A percentile compares a stretch with the other conserved stretches of the same genome.
These are phyloP conservation scores for Acacia concinna DNA, from an alignment of 331 rosid species.

Conservation along the genomic window DNA sequence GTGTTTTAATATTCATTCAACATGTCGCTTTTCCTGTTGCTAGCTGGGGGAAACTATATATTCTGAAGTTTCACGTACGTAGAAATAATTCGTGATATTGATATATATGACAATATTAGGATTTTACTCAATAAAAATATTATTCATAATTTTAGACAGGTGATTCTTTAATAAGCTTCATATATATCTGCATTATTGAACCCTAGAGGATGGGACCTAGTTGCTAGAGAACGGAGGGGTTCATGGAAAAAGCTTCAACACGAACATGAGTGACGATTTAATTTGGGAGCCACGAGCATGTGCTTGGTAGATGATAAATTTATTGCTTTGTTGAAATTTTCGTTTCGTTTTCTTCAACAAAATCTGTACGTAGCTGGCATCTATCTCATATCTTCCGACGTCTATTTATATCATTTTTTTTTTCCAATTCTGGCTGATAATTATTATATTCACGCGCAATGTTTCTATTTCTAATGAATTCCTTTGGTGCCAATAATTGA, in stretches of 20 bases:
- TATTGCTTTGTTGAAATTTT: background rate
- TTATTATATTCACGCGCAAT: background rate
- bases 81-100: background rate
- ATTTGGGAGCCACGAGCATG: slow-evolving; percentile 3
- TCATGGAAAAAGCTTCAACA: slow-evolving; percentile 4
- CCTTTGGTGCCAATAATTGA: background rate
- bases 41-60: background rate
- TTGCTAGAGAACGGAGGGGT: background rate
- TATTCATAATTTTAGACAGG: background rate
- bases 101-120: background rate
- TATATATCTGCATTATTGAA: background rate
- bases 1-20: background rate
- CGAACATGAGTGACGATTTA: slow-evolving; percentile 22
- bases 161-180: background rate
- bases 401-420: too few species aligned
- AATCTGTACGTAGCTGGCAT: background rate
- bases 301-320: slow-evolving; percentile 18
- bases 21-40: background rate
- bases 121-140: background rate
- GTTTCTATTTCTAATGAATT: background rate
- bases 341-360: background rate
- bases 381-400: background rate
- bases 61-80: background rate
- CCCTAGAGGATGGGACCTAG: slow-evolving; percentile 20
- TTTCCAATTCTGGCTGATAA: too few species aligned